phyloP scores from a whole-genome alignment of 768 basidiomycete genomes.

The Leccinum truebloodii region DNA sequence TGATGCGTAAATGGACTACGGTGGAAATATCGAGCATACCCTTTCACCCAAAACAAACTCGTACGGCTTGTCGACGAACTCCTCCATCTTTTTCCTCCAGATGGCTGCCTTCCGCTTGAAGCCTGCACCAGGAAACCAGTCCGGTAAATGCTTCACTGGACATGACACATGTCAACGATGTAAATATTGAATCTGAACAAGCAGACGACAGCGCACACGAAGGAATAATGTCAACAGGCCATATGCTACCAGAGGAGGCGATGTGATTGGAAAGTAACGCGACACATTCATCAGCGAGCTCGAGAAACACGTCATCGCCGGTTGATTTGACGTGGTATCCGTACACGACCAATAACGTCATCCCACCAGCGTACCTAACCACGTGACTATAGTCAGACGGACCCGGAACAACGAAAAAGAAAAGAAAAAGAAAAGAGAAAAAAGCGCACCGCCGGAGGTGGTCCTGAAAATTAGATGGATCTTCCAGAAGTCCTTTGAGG shows the following conservation, averaged over 20 bases:
- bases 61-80: constrained; percentile 65
- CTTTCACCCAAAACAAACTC: constrained; percentile 57
- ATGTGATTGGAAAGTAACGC: constrained; percentile 44
- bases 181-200: too few relatives aligned
- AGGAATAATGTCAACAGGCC: constrained; percentile 43
- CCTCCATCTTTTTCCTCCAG: constrained; percentile 67
- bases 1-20: not conserved
- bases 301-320: constrained; percentile 40
- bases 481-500: constrained; percentile 52
- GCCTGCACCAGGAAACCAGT: constrained; percentile 66
- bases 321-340: constrained; percentile 50
- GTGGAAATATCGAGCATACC: constrained; percentile 36
- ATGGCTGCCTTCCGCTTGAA: constrained; percentile 60
- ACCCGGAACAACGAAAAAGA: not conserved
- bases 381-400: constrained; percentile 26
- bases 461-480: constrained; percentile 37
- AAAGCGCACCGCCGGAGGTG: constrained; percentile 36
- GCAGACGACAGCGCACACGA: constrained; percentile 24
- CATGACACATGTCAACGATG: constrained; percentile 2
- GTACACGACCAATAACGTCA: constrained; percentile 61
- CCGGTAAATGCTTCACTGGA: constrained; percentile 55
- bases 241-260: constrained; percentile 44
- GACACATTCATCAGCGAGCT: constrained; percentile 44
- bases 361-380: constrained; percentile 49
- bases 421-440: not conserved